Evolutionary conservation across 257 asterid genomes (phyloP), one percentile per base, ranked within the genome.

Genomic region (Nicotiana otophora): DNA sequence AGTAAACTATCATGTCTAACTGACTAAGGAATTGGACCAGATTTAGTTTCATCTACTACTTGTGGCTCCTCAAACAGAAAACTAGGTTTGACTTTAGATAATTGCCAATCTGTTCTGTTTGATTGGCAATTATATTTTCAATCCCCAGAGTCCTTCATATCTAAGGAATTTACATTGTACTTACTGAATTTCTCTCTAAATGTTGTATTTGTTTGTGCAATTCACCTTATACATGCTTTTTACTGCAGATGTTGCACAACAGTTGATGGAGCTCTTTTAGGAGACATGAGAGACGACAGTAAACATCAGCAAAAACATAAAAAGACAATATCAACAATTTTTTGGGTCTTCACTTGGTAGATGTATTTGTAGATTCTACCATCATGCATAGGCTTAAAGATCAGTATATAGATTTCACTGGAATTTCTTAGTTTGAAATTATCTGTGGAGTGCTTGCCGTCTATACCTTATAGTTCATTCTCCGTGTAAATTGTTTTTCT

Each of bases 191-290:
- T 75, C 42, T n/a, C 63, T 48, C 7, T 9, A 75, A 51, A 51
- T 75, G 15, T 16, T 72, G 31, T 15, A 23, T 20, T n/a, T 10
- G 33, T 17, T 39, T 20, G 78, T 42, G 7, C 20, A 28, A 23
- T 74, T 74, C 61, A 48, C 60, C 36, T 6, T 42, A 23, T 14
- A 51, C 7, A 26, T 75, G 62, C n/a, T 51, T 75, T 75, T 48
- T 51, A 51, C 36, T 75, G 63, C 94, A 92, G 97, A 92, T 84
- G 89, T 92, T 81, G 97, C 94, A 2, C 90, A 92, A 85, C 99
- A 95, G 84, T 87, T 95, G 90, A 91, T 91, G 97, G 99, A 95
- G 81, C 90, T 95, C 28, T 85, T 90, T 33, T 93, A 90, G 89
- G 85, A 84, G 85, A 60, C n/a, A 46, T 26, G 16, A 20, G 14